Conservation (phyloP, 1,139 yeast species). For the Saccharomyces hybrid region DNA sequence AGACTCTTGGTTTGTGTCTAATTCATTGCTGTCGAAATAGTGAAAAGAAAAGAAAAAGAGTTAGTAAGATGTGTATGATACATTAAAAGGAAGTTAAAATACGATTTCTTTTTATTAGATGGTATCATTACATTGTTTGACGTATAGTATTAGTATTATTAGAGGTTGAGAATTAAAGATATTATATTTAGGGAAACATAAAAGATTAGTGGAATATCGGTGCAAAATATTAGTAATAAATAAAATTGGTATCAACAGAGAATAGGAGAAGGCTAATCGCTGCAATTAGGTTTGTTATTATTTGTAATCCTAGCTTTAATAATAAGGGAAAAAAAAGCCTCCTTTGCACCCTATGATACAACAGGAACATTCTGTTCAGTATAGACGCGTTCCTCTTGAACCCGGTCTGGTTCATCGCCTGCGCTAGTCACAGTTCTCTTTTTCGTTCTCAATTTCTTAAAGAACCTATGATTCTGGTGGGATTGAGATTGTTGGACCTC, state of each 20-base stretch:
- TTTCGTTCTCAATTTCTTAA: not conserved
- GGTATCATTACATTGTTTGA: not conserved
- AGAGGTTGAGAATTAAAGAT: not conserved
- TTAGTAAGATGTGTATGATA: not conserved
- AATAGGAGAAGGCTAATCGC: not conserved
- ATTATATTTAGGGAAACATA: not conserved
- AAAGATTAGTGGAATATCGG: not conserved
- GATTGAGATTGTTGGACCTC: not conserved
- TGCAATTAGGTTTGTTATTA: not conserved
- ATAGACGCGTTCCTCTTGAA: not conserved
- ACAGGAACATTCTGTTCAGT: not conserved
- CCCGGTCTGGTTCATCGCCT: not conserved
- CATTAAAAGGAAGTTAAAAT: not conserved
- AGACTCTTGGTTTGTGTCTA: not conserved
- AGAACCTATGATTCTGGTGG: not conserved
- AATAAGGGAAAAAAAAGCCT: not conserved
- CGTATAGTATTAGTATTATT: not conserved
- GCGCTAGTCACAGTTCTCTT: not conserved
- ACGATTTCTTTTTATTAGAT: not conserved
- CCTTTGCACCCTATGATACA: not conserved
- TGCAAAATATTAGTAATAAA: not conserved
- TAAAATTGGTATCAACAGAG: not conserved
- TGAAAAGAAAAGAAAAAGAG: not conserved
- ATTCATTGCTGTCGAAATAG: not conserved
- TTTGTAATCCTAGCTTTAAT: not conserved